Percentiles rank a stretch among this genome's conserved stretches.
These are phyloP conservation scores for Mesembryanthemum crystallinum DNA, from an alignment of 148 eudicot species.

Conservation along the genomic window DNA sequence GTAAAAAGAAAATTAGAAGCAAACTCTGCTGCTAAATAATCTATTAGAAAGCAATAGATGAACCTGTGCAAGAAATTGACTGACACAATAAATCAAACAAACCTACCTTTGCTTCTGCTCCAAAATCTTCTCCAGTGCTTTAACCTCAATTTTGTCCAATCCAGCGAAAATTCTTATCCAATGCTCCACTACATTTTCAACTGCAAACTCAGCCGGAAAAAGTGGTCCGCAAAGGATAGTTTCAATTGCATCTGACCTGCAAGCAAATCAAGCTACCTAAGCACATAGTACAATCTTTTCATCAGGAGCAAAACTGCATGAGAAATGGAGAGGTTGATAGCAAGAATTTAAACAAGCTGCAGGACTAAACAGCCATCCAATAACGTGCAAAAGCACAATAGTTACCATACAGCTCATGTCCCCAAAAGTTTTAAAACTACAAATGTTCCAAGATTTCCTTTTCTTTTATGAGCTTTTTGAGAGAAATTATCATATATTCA, in stretches of 20 bases:
- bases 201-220: slow-evolving; percentile 70
- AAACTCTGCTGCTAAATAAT: slow-evolving; percentile 15
- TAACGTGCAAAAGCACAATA: not conserved
- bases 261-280: slow-evolving; percentile 29
- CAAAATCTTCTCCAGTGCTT: slow-evolving; percentile 87
- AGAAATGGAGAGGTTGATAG: not conserved
- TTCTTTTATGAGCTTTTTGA: too few species aligned
- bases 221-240: slow-evolving; percentile 53
- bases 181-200: slow-evolving; percentile 57
- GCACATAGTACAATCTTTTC: slow-evolving; percentile 2
- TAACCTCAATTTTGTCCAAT: slow-evolving; percentile 88
- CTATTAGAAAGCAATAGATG: not conserved
- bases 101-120: slow-evolving; percentile 95
- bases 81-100: not conserved
- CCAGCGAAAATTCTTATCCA: slow-evolving; percentile 71
- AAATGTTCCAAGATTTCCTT: too few species aligned
- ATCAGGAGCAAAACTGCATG: not conserved
- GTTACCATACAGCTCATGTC: not conserved
- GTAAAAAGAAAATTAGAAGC: slow-evolving; percentile 31
- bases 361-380: not conserved
- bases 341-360: not conserved
- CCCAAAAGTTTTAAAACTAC: too few species aligned
- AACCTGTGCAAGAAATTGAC: not conserved
- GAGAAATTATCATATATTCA: too few species aligned
- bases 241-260: slow-evolving; percentile 88